Percentiles rank a stretch among this genome's conserved stretches.
Evolutionary conservation across 441 rosid genomes (phyloP).

Genomic region (Corymbia citriodora): DNA sequence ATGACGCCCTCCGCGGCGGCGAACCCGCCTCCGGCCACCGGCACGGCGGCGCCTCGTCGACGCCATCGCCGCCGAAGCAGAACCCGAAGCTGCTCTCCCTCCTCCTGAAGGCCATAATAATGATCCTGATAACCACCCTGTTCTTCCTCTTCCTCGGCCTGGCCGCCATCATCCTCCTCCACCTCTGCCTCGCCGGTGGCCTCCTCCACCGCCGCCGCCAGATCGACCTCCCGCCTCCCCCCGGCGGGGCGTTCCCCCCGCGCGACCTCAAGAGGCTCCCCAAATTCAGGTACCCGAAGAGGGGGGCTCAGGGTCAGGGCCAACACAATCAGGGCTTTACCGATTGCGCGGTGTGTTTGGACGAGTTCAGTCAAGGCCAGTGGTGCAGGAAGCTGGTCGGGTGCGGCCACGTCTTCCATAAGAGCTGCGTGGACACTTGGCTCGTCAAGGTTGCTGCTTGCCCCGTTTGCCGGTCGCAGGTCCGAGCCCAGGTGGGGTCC

Average conservation of each 20-base stretch:
- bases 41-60: constrained; percentile 3
- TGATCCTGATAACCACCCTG: constrained; percentile 44
- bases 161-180: constrained; percentile 49
- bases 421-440: constrained; percentile 68
- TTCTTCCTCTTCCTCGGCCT: constrained; percentile 62
- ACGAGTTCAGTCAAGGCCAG: constrained; percentile 53
- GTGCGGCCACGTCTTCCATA: constrained; percentile 67
- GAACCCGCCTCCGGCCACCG: background rate
- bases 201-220: constrained; percentile 35
- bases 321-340: background rate
- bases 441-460: constrained; percentile 54
- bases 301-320: background rate
- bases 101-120: constrained; percentile 37
- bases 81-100: constrained; percentile 40
- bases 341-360: constrained; percentile 64
- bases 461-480: constrained; percentile 49
- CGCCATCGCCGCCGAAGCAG: constrained; percentile 20
- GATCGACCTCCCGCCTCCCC: constrained; percentile 10
- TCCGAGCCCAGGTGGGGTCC: constrained; percentile 12
- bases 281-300: constrained; percentile 33
- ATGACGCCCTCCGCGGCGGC: constrained; percentile 16
- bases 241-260: constrained; percentile 33
- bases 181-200: constrained; percentile 47
- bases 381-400: constrained; percentile 61
- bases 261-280: constrained; percentile 52